Base-by-base conservation (phyloP, 2,329 filamentous ascomycete genomes). In the Akanthomyces lecanii region DNA sequence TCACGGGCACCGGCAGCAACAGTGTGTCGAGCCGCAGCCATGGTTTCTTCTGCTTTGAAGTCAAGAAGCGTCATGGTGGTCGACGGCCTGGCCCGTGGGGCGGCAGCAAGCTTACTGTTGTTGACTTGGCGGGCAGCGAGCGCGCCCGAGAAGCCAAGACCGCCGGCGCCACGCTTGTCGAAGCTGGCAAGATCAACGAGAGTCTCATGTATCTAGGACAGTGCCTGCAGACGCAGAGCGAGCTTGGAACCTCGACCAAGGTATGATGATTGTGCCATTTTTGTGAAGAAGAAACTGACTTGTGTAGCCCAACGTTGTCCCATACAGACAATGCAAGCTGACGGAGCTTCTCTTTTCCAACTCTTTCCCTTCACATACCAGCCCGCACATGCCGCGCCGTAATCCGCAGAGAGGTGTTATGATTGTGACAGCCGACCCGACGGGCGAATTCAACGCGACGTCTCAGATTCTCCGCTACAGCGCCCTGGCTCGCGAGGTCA, bases 161-260 rank as follows among this genome's bases (percentile, higher is more conserved):
- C 0, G 90, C 92, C 0, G 95, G 95, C 14, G 88, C 92, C 4
- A 97, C 94, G 0, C 83, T 99, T 16, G 94, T 90, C 0, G 95
- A 99, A 78, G 95, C 94, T 42, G 95, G 95, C 60, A 98, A 98
- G 78, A 99, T 99, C 74, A 99, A 99, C 71, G 93, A 97, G 75
- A 96, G 91, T 71, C 79, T 99, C 72, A 99, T 99, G 95, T 98
- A 97, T 73, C 83, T 99, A 1, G 95, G 95, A 0, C 95, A 98
- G 72, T 99, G 95, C 73, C 83, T 99, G 69, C 94, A 98, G 73
- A 94, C 97, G 82, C 94, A 97, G 74, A 93, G 89, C 64, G 91
- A 94, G 69, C 83, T 88, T 38, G 87, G 88, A 50, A 88, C 82
- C 66, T 88, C 87, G 14, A 86, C 83, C 72, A 94, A 91, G 84